These are phyloP conservation scores for Parietaria judaica DNA, from an alignment of 306 rosid species.

Conservation along the genomic window DNA sequence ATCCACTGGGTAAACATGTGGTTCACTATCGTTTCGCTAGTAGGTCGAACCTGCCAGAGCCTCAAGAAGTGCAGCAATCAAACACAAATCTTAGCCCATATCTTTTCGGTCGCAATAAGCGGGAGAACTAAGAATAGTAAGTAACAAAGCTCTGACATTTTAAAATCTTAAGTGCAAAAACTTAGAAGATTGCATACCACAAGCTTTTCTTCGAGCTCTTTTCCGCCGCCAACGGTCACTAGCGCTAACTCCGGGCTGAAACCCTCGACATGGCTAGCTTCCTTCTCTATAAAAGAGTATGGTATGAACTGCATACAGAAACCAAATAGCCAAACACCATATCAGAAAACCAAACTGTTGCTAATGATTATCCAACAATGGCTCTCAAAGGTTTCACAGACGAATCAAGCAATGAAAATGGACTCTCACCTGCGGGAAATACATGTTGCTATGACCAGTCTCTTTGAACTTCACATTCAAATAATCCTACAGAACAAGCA, in stretches of 20 bases:
- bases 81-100: constrained; percentile 64
- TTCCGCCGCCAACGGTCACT: constrained; percentile 95
- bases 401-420: too few relatives aligned
- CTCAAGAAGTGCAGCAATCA: constrained; percentile 84
- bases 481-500: constrained; percentile 47
- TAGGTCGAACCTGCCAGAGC: constrained; percentile 93
- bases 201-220: constrained; percentile 96
- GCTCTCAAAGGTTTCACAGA: too few relatives aligned
- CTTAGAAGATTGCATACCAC: constrained; percentile 42
- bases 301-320: constrained; percentile 72
- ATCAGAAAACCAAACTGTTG: background rate
- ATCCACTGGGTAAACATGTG: constrained; percentile 99
- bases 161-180: too few relatives aligned
- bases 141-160: background rate
- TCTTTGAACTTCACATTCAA: constrained; percentile 88
- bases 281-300: constrained; percentile 89
- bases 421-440: constrained; percentile 76
- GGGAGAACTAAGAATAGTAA: background rate
- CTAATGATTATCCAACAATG: too few relatives aligned
- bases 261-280: constrained; percentile 97
- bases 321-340: constrained; percentile 11
- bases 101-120: constrained; percentile 15
- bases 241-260: constrained; percentile 91
- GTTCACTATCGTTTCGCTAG: constrained; percentile 92
- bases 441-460: constrained; percentile 94